These are phyloP conservation scores for Graphilbum ipis-grandicollis DNA, from an alignment of 2,329 filamentous ascomycete species.

Conservation along the genomic window DNA sequence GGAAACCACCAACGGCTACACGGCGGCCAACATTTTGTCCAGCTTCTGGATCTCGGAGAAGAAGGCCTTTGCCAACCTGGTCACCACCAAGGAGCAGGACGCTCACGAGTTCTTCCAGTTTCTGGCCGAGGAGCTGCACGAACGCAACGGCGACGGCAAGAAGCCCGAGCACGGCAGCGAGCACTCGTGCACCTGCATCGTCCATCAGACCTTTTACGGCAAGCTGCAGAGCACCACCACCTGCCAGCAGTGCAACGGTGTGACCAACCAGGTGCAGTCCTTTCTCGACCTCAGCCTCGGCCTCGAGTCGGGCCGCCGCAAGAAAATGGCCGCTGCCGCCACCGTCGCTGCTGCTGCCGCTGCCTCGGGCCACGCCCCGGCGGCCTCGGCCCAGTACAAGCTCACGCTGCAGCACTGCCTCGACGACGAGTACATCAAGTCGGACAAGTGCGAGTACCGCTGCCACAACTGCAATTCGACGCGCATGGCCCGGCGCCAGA, in stretches of 20 bases:
- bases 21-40: conserved; percentile 73
- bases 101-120: conserved; percentile 97
- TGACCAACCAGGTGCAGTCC: conserved; percentile 68
- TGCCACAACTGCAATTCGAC: conserved; percentile 64
- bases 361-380: too few relatives aligned
- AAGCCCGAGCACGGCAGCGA: conserved; percentile 40
- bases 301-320: conserved; percentile 42
- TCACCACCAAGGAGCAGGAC: conserved; percentile 89
- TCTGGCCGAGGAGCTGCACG: conserved; percentile 78
- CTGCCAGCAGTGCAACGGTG: conserved; percentile 71
- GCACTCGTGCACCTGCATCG: conserved; percentile 67
- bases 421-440: conserved; percentile 69
- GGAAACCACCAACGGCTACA: conserved; percentile 76
- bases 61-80: conserved; percentile 54
- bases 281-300: conserved; percentile 84
- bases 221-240: conserved; percentile 82
- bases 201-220: conserved; percentile 89
- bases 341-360: neutral
- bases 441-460: conserved; percentile 77
- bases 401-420: conserved; percentile 57
- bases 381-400: conserved; percentile 14
- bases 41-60: conserved; percentile 79
- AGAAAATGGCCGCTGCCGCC: neutral
- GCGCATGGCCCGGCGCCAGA: conserved; percentile 67
- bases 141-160: conserved; percentile 57